Evolutionary conservation across 2,329 filamentous ascomycete species (phyloP).

Genomic region (Sphaerulina vaccinii): DNA sequence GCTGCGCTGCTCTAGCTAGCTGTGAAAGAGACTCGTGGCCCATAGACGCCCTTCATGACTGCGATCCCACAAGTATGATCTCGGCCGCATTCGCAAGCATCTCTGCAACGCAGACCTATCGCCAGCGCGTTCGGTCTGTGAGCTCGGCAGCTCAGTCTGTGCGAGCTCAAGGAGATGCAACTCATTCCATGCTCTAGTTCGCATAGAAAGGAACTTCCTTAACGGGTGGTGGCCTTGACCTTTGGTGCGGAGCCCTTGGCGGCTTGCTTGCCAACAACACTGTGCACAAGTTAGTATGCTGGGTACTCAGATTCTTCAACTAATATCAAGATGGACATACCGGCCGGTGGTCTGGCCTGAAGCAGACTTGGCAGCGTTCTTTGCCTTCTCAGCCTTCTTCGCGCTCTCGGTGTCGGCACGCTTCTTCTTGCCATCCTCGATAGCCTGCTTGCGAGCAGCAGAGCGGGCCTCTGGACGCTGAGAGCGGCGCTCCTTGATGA

Average conservation of each 20-base stretch:
- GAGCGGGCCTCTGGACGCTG: conserved; percentile 93
- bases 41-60: conserved; percentile 13
- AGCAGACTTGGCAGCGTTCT: conserved; percentile 78
- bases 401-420: conserved; percentile 79
- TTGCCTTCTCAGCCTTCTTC: conserved; percentile 99
- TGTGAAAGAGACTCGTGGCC: conserved; percentile 11
- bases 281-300: conserved; percentile 36
- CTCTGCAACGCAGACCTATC: no score
- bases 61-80: conserved; percentile 1
- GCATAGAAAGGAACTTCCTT: conserved; percentile 43
- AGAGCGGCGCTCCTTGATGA: conserved; percentile 98
- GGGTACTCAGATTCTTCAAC: not conserved
- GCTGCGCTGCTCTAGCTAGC: conserved; percentile 15
- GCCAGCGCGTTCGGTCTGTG: no score
- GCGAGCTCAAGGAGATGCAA: no score
- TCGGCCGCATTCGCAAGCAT: no score
- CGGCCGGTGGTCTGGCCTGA: conserved; percentile 68
- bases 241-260: conserved; percentile 86
- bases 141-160: no score
- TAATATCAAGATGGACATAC: conserved; percentile 24
- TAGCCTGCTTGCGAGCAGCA: conserved; percentile 83
- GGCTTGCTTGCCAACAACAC: conserved; percentile 89
- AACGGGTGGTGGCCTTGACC: conserved; percentile 83
- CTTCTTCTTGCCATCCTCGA: conserved; percentile 99
- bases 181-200: no score